Conservation (phyloP, 495 filamentous ascomycete species). For the Penicillium soppii region DNA sequence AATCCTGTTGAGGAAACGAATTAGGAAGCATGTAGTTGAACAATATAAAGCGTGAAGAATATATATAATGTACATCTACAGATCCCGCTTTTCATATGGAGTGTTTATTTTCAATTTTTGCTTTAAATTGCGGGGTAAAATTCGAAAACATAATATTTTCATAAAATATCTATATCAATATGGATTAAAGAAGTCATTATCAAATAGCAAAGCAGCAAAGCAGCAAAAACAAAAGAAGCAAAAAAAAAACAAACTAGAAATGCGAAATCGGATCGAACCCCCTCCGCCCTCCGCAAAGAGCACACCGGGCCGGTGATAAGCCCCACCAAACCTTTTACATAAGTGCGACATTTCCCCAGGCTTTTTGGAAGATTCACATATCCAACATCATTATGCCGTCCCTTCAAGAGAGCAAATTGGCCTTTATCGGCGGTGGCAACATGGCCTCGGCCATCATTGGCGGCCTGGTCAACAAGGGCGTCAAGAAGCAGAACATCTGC, state of each 20-base stretch:
- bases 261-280: too few relatives aligned
- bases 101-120: too few relatives aligned
- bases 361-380: slow-evolving; percentile 2
- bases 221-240: too few relatives aligned
- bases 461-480: slow-evolving; percentile 35
- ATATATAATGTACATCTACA: too few relatives aligned
- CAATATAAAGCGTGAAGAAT: too few relatives aligned
- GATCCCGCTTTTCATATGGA: too few relatives aligned
- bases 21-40: neutral
- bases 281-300: too few relatives aligned
- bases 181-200: too few relatives aligned
- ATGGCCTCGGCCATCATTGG: slow-evolving; percentile 47
- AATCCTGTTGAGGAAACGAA: neutral
- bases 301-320: slow-evolving; percentile 3
- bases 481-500: slow-evolving; percentile 43
- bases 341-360: slow-evolving; percentile 4
- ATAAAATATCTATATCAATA: neutral
- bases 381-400: slow-evolving; percentile 32
- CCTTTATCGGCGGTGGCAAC: slow-evolving; percentile 47
- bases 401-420: slow-evolving; percentile 38
- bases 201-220: neutral
- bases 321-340: slow-evolving; percentile 9
- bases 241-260: too few relatives aligned
- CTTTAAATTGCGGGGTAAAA: neutral
- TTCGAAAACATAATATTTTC: neutral